Evolutionary conservation across 306 rosid species (phyloP), one percentile per base, ranked within the genome.

Genomic region (Malus sylvestris): DNA sequence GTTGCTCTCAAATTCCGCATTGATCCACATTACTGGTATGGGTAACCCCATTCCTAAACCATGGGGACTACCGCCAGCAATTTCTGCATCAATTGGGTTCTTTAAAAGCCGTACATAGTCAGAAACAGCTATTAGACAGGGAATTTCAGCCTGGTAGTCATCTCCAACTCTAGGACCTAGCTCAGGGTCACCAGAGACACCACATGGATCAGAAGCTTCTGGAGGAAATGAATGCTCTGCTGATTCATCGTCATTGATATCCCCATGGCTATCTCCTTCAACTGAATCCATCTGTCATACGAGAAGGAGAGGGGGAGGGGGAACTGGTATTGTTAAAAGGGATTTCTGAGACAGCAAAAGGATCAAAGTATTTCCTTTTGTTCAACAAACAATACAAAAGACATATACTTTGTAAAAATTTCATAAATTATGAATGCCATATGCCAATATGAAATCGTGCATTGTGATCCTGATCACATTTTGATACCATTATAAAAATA

Each of bases 111-210:
- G 57, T 64, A 68, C 29, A 82, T 85, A 81, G 11, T 89, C 87
- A 73, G 82, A 76, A 46, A 78, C 75, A 77, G 88, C 67, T n/a
- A 84, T 66, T 59, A 84, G 80, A 62, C 76, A 72, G 19, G 96
- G 91, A 75, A 90, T 74, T 76, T 89, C 89, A 76, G 80, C 95
- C 78, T 95, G 98, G 84, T 80, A 88, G 66, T 89, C 80, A 55
- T 84, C 80, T 67, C 97, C 98, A 63, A 90, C 91, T 72, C 96
- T 81, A 80, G 95, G 97, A 82, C 72, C 83, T 78, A 83, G 76
- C 35, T 89, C 93, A 0, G 92, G 89, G 35, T 90, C 96, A 51
- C 89, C 87, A 76, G 79, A 85, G 69, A 84, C 80, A 83, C 84
- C 84, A 81, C 65, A 90, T 68, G 12, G 73, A 79, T 80, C 83